phyloP scores from a whole-genome alignment of 192 early-diverging fungal genomes.

The Gaertneriomyces sp. region DNA sequence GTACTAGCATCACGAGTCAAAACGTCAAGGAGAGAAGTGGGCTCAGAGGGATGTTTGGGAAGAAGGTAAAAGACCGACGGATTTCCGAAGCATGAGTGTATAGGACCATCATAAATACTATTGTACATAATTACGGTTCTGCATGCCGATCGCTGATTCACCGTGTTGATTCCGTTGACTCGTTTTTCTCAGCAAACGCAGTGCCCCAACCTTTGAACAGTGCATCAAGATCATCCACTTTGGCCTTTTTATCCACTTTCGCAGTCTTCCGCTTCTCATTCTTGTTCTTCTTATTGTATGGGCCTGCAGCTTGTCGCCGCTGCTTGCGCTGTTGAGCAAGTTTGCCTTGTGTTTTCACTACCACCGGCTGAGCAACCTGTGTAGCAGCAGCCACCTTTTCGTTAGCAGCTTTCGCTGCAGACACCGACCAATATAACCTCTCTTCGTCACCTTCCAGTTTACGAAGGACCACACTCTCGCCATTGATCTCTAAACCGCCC shows the following conservation, averaged over 20 bases:
- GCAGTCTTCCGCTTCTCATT: background rate
- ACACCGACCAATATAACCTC: constrained; percentile 23
- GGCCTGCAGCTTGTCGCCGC: background rate
- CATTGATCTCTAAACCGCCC: constrained; percentile 15
- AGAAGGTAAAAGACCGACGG: too few species aligned
- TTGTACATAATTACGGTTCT: too few species aligned
- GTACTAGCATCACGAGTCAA: too few species aligned
- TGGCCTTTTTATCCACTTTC: constrained; percentile 15
- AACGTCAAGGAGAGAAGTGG: too few species aligned
- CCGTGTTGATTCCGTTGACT: too few species aligned
- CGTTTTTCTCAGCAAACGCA: too few species aligned
- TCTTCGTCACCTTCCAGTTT: constrained; percentile 30
- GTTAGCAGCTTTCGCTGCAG: background rate
- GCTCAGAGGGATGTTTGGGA: too few species aligned
- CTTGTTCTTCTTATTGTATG: background rate
- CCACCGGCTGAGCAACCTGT: background rate
- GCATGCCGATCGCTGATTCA: too few species aligned
- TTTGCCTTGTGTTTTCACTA: background rate
- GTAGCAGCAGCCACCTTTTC: background rate
- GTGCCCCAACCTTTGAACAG: constrained; percentile 3
- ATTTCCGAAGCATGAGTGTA: too few species aligned
- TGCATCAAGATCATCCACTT: constrained; percentile 20
- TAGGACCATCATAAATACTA: too few species aligned
- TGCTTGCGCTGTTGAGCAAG: constrained; percentile 1
- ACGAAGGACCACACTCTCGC: constrained; percentile 2